A percentile compares a stretch with the other conserved stretches of the same genome.
Evolutionary conservation across 805 yeast species (phyloP).

Genomic region (Jamesozyma lodderae): DNA sequence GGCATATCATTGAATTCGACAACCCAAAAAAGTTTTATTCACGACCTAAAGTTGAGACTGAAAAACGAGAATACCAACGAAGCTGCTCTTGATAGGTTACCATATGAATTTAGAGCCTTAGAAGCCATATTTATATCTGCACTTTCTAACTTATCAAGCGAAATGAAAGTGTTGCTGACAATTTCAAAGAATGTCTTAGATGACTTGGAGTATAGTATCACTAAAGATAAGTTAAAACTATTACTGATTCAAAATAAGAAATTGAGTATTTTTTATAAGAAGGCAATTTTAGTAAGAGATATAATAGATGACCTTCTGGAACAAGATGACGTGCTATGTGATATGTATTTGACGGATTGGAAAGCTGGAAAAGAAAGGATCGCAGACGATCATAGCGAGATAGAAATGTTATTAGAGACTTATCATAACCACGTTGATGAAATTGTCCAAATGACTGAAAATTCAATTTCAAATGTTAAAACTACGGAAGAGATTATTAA

Average conservation of each 20-base stretch:
- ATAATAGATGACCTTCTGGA: constrained; percentile 78
- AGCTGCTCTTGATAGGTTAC: constrained; percentile 34
- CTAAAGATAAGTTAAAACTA: constrained; percentile 67
- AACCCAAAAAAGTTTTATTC: constrained; percentile 21
- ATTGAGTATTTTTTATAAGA: constrained; percentile 74
- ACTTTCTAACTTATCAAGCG: constrained; percentile 68
- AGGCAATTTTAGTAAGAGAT: constrained; percentile 72
- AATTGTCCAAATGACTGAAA: constrained; percentile 82
- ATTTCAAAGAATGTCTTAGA: constrained; percentile 63
- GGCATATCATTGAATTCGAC: constrained; percentile 22
- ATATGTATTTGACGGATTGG: constrained; percentile 66
- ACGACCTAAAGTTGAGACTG: constrained; percentile 17
- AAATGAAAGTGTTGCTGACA: constrained; percentile 75
- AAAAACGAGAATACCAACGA: constrained; percentile 17
- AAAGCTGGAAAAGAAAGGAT: constrained; percentile 36
- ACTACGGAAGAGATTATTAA: constrained; percentile 94
- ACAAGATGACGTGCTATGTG: constrained; percentile 79
- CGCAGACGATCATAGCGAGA: constrained; percentile 69
- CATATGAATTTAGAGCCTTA: constrained; percentile 85
- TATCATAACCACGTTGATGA: constrained; percentile 89
- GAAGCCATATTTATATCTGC: constrained; percentile 82
- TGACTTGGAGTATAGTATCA: constrained; percentile 76
- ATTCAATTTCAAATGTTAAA: constrained; percentile 67
- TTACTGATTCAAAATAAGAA: constrained; percentile 78
- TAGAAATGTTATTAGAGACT: constrained; percentile 82